Base-by-base conservation (phyloP, 495 filamentous ascomycete genomes). In the Neurospora sp. region DNA sequence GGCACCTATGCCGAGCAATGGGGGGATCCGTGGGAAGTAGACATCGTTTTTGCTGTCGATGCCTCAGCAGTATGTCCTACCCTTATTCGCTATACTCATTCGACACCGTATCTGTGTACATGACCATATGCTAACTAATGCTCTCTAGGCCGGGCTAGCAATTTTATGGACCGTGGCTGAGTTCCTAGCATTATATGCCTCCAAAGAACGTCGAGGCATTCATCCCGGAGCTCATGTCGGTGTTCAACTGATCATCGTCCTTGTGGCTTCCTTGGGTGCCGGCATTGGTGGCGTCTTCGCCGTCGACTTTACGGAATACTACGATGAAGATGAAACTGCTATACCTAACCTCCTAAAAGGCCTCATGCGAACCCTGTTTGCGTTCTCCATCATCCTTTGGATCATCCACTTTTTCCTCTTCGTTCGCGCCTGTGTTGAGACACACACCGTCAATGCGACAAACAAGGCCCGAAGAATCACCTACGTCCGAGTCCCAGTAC, bases 371-470 rank as follows among this genome's bases (percentile, higher is more conserved):
- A 71, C 31, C 42, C 5, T 27, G 8, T 70, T 82, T 40, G 79
- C 20, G 1, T 74, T 79, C 71, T 76, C 75, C 3, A 66, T 66
- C 41, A 20, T 75, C 20, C 40, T 76, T 10, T 70, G 78, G 12
- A 37, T 80, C 31, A 74, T 76, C 37, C 79, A 85, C 72, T 83
- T 87, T 74, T 71, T 81, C 44, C 79, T 87, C 7, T 85, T 87
- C 72, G 75, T 83, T 14, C 71, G 82, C n/a, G 82, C 83, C 1
- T 86, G 85, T 49, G 78, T 84, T 74, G 84, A 86, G 35, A 84
- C 82, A 16, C 72, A 80, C 70, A 77, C 74, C 66, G 72, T 78
- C 41, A 82, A 83, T 71, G 5, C 39, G 35, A 41, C n/a, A 1
- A 72, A 41, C 35, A 69, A 27, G 8, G 39, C 75, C 12, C 74